Evolutionary conservation across 2,329 filamentous ascomycete genomes (phyloP).

Genomic region (Diaporthe citri): DNA sequence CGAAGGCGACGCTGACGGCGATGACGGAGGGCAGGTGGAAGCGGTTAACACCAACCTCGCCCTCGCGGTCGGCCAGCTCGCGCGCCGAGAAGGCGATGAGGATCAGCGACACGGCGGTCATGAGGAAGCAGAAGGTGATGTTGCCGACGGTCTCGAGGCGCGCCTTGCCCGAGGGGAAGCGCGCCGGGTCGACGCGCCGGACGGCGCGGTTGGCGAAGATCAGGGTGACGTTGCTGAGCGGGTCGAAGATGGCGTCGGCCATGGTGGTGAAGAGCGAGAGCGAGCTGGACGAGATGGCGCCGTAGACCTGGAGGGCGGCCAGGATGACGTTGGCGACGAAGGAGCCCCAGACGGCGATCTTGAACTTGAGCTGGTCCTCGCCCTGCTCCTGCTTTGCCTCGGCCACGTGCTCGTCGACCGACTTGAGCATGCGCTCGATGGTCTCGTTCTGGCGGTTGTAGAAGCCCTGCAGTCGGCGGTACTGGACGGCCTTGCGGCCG

Average conservation of each 20-base stretch:
- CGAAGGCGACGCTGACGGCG: constrained; percentile 86
- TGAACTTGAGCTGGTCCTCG: constrained; percentile 83
- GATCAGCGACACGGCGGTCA: constrained; percentile 92
- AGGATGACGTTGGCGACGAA: constrained; percentile 86
- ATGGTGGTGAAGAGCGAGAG: constrained; percentile 97
- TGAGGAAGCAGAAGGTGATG: constrained; percentile 95
- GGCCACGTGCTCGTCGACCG: constrained; percentile 89
- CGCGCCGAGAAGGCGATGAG: constrained; percentile 89
- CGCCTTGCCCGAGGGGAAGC: constrained; percentile 92
- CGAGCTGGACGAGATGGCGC: constrained; percentile 87
- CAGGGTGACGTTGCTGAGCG: constrained; percentile 87
- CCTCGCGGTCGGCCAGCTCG: constrained; percentile 70
- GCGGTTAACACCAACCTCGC: constrained; percentile 64
- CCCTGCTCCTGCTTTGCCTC: constrained; percentile 84
- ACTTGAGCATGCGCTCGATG: constrained; percentile 91
- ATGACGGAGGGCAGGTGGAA: constrained; percentile 89
- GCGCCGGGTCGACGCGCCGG: constrained; percentile 84
- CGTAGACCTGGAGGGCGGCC: constrained; percentile 87
- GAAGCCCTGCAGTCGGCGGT: constrained; percentile 75
- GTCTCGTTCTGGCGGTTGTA: constrained; percentile 94
- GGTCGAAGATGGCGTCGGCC: constrained; percentile 96
- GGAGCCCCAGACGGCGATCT: constrained; percentile 74
- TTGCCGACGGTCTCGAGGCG: constrained; percentile 96
- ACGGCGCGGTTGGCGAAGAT: constrained; percentile 91
- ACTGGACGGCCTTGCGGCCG: constrained; percentile 50